phyloP scores from a whole-genome alignment of 495 filamentous ascomycete species.

The Aspergillus campestris region DNA sequence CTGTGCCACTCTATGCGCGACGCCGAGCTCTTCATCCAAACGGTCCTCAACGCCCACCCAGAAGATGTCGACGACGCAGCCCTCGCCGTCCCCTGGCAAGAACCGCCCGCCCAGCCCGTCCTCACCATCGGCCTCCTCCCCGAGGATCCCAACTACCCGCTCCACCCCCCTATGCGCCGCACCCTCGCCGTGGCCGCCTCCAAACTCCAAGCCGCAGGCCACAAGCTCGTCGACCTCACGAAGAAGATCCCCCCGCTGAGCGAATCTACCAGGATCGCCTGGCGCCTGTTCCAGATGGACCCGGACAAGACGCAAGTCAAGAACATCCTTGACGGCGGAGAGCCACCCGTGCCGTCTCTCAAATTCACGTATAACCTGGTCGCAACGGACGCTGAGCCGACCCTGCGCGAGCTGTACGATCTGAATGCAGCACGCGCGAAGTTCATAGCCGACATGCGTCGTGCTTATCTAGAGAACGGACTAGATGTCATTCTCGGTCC shows the following conservation, averaged over 20 bases:
- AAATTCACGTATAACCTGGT: conserved; percentile 10
- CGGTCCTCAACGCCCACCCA: conserved; percentile 4
- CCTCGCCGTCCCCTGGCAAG: conserved; percentile 12
- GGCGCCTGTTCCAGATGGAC: conserved; percentile 23
- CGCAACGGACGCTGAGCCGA: conserved; percentile 13
- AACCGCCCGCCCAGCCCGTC: conserved; percentile 3
- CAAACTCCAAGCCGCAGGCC: conserved; percentile 28
- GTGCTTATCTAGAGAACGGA: conserved; percentile 15
- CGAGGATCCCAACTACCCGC: conserved; percentile 41
- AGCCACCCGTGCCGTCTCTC: conserved; percentile 17
- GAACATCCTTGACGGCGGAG: conserved; percentile 7
- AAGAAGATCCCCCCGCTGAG: conserved; percentile 10
- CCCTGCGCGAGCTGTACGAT: conserved; percentile 16
- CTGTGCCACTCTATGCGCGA: conserved; percentile 28
- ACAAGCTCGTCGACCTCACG: conserved; percentile 34
- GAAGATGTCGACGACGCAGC: conserved; percentile 14
- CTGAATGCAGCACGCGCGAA: conserved; percentile 11
- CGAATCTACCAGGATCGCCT: conserved; percentile 14
- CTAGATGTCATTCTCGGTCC: conserved; percentile 42
- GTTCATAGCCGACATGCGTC: conserved; percentile 15
- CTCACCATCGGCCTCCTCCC: conserved; percentile 44
- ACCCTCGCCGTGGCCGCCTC: conserved; percentile 34
- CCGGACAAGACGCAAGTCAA: conserved; percentile 7
- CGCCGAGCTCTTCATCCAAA: conserved; percentile 21
- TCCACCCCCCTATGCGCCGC: conserved; percentile 45